Evolutionary conservation across 2,329 filamentous ascomycete genomes (phyloP), one percentile per base, ranked within the genome.

Genomic region (Thermomyces lanuginosus): DNA sequence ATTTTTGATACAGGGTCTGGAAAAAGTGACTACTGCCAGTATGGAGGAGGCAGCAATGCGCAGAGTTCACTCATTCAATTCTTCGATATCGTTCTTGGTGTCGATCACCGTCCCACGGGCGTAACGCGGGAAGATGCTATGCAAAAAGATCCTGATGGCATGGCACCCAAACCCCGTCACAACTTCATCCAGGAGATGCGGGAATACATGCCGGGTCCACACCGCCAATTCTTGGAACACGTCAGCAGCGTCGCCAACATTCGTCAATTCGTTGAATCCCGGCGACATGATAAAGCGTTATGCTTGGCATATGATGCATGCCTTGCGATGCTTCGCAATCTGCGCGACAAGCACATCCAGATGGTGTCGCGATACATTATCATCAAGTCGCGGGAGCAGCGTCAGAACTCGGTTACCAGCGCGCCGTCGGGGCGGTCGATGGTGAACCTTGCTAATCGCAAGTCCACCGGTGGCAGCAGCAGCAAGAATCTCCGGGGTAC

Each of bases 141-240:
- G 18, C 60, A 61, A 27, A 64, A 66, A 22, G 43, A 46, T 9
- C 52, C 53, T 12, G 55, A 55, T 8, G 56, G 57, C 6, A n/a
- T 28, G 28, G 46, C 55, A 1, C 57, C 61, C 18, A 59, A 65
- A 13, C 64, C 72, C 4, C 64, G 67, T 21, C 72, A 92, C 56
- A 91, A 89, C 44, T 98, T 98, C 57, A 86, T 98, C 46, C 72
- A 79, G 45, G 89, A 98, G 38, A 98, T 98, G 89, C 77, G 86
- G 32, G 69, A 69, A 23, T 98, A 98, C 56, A 98, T 98, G 89
- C 89, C 89, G 0, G 86, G 83, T 0, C 71, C 78, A 0, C 89
- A 98, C 46, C 77, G 83, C 3, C 74, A 79, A 21, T 98, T 98
- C 56, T 64, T 98, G 3, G 68, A 78, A 36, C 77, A 91, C 36